Evolutionary conservation across 305 asterid genomes (phyloP).

Genomic region (Coffea humblotiana): DNA sequence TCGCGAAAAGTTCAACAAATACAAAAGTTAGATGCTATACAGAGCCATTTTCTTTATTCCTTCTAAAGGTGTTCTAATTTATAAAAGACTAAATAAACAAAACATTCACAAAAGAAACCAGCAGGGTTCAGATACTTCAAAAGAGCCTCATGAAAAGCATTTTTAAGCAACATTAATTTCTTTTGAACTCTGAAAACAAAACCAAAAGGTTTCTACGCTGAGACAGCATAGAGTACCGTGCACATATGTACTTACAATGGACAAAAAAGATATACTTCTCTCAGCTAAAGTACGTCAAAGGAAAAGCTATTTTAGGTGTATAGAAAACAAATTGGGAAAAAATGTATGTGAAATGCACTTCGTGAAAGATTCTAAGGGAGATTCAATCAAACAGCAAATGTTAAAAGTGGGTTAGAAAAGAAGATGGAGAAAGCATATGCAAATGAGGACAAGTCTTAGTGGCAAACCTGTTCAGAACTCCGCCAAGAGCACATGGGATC

Average conservation of each 20-base stretch:
- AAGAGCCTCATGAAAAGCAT: neutral
- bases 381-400: neutral
- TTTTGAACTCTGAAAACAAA: neutral
- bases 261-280: neutral
- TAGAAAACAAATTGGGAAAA: neutral
- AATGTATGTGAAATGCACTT: neutral
- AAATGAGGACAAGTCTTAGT: neutral
- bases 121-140: neutral
- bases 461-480: conserved; percentile 78
- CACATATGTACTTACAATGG: neutral
- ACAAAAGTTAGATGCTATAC: neutral
- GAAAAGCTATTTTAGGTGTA: neutral
- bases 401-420: neutral
- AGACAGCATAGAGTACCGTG: neutral
- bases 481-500: conserved; percentile 92
- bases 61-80: neutral
- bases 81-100: neutral
- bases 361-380: neutral
- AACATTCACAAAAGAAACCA: neutral
- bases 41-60: neutral
- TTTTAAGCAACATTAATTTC: neutral
- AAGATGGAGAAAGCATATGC: neutral
- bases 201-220: neutral
- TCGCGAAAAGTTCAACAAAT: conserved; percentile 12
- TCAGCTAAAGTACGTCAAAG: neutral